A percentile compares a stretch with the other conserved stretches of the same genome.
Evolutionary conservation across 331 rosid species (phyloP).

Genomic region (Acacia concinna): DNA sequence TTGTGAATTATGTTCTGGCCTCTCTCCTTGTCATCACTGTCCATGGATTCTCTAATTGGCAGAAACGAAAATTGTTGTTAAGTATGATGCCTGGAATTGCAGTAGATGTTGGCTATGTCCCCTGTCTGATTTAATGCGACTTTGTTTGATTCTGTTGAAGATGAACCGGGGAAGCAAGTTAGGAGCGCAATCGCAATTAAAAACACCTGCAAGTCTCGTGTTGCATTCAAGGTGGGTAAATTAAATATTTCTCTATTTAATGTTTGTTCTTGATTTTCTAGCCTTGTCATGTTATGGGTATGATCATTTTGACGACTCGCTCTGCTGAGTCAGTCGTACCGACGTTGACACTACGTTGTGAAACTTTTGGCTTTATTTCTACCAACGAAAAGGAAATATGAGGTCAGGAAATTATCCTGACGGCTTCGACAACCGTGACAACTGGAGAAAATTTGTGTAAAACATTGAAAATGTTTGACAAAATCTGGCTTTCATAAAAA

Average conservation of each 20-base stretch:
- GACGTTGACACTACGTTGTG: conserved; percentile 21
- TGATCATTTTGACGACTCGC: background rate
- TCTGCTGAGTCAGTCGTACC: background rate
- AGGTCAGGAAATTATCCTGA: background rate
- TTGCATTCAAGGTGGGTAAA: conserved; percentile 68
- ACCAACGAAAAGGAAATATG: conserved; percentile 9
- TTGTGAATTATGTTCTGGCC: background rate
- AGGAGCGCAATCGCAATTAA: conserved; percentile 74
- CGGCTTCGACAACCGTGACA: conserved; percentile 17
- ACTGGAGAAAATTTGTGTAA: background rate
- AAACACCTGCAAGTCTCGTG: conserved; percentile 61
- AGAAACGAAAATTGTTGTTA: background rate
- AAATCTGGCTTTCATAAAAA: background rate
- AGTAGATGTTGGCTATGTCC: conserved; percentile 11
- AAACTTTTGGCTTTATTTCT: conserved; percentile 26
- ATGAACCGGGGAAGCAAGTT: conserved; percentile 79
- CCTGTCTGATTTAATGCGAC: conserved; percentile 11
- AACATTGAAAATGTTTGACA: background rate
- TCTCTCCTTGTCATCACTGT: background rate
- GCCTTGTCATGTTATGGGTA: background rate
- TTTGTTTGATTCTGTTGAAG: conserved; percentile 38
- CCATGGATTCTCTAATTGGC: background rate
- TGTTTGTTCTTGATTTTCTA: conserved; percentile 1
- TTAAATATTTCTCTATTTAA: background rate
- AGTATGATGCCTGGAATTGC: background rate